A percentile compares a stretch with the other conserved stretches of the same genome.
Evolutionary conservation across 2,329 filamentous ascomycete species (phyloP).

Genomic region (Penicillium olsonii): DNA sequence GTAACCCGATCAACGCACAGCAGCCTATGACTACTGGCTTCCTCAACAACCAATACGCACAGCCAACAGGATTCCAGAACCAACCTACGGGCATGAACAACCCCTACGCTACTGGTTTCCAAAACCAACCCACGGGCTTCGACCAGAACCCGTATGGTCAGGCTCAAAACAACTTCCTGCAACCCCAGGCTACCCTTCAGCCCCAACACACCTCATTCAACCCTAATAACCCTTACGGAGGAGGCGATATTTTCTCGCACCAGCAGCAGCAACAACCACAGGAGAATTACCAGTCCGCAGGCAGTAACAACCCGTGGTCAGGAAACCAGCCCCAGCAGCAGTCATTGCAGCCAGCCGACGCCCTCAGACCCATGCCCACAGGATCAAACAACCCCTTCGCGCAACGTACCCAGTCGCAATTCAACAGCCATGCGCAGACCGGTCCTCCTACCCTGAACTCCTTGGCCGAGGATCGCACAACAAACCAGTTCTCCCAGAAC

Average conservation of each 20-base stretch:
- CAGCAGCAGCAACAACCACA: conserved; percentile 50
- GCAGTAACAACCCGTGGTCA: conserved; percentile 95
- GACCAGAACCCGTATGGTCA: conserved; percentile 57
- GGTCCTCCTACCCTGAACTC: conserved; percentile 50
- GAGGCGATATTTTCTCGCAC: conserved; percentile 44
- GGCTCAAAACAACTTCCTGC: conserved; percentile 46
- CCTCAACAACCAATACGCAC: conserved; percentile 68
- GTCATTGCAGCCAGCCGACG: conserved; percentile 56
- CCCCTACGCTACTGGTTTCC: conserved; percentile 70
- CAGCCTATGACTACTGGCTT: conserved; percentile 68
- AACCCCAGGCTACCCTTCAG: conserved; percentile 55
- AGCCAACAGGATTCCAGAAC: conserved; percentile 70
- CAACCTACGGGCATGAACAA: conserved; percentile 69
- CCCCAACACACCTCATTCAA: conserved; percentile 63
- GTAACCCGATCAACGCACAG: conserved; percentile 85
- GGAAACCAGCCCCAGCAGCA: conserved; percentile 57
- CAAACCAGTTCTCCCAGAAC: conserved; percentile 9
- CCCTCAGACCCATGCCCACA: conserved; percentile 79
- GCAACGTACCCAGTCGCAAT: conserved; percentile 60
- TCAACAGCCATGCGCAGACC: conserved; percentile 48
- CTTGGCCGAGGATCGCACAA: conserved; percentile 26
- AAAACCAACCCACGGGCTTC: conserved; percentile 65
- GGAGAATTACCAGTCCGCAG: conserved; percentile 68
- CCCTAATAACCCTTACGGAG: conserved; percentile 58
- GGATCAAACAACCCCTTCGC: conserved; percentile 99